These are phyloP conservation scores for Penicillium occitanis DNA, from an alignment of 2,329 filamentous ascomycete species.

Conservation along the genomic window DNA sequence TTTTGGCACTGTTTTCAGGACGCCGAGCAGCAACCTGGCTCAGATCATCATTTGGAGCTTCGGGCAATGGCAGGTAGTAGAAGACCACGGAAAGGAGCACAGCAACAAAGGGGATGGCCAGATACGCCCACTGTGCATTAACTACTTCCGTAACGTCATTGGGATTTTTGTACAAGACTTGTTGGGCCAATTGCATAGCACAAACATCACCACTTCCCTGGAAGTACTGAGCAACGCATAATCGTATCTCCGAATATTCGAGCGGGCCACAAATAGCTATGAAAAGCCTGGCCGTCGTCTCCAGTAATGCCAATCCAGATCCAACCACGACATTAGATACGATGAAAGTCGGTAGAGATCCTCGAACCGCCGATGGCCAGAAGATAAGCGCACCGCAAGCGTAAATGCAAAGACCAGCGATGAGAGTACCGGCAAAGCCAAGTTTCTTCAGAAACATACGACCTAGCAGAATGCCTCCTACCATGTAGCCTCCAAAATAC, in stretches of 20 bases:
- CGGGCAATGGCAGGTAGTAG: conserved; percentile 62
- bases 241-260: conserved; percentile 11
- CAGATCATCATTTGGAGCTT: conserved; percentile 62
- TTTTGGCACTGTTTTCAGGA: conserved; percentile 48
- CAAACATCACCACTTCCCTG: neutral
- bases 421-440: conserved; percentile 7
- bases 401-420: conserved; percentile 14
- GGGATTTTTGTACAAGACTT: conserved; percentile 44
- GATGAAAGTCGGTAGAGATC: conserved; percentile 1
- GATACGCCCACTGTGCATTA: conserved; percentile 3
- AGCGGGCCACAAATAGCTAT: conserved; percentile 11
- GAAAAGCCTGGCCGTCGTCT: conserved; percentile 1
- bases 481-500: conserved; percentile 2
- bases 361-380: conserved; percentile 6
- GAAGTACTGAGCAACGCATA: conserved; percentile 49
- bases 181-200: conserved; percentile 48
- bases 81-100: conserved; percentile 59
- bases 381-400: conserved; percentile 9
- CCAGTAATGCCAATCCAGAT: conserved; percentile 1
- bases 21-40: conserved; percentile 55
- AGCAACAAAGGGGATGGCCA: conserved; percentile 52
- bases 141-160: conserved; percentile 40
- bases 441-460: neutral
- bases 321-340: conserved; percentile 9
- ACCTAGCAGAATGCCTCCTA: neutral